Conservation (phyloP, 306 rosid species). For the Dalbergia cochinchinensis region DNA sequence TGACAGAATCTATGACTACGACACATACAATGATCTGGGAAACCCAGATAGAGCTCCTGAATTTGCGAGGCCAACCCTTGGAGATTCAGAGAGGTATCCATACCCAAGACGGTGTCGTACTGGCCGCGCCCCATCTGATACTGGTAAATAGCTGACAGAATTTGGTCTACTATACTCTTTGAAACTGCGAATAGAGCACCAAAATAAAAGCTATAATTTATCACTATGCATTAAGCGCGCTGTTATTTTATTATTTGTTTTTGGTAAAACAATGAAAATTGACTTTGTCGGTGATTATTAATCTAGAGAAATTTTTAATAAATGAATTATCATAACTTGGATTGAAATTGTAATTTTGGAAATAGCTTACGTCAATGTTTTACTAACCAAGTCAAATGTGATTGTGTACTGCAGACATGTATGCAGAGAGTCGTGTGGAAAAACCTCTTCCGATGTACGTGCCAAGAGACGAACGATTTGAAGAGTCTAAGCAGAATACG, state of each 20-base stretch:
- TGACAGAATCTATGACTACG: conserved; percentile 81
- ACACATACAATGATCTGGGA: conserved; percentile 87
- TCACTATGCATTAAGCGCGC: too few species aligned
- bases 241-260: too few species aligned
- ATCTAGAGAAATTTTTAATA: neutral
- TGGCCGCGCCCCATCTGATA: conserved; percentile 75
- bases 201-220: too few species aligned
- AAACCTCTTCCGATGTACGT: conserved; percentile 89
- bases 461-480: conserved; percentile 96
- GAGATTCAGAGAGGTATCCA: conserved; percentile 67
- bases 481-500: conserved; percentile 77
- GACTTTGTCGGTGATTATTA: neutral
- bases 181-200: too few species aligned
- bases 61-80: conserved; percentile 72
- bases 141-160: conserved; percentile 53
- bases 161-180: too few species aligned
- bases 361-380: neutral
- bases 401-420: conserved; percentile 55
- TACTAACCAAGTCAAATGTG: neutral
- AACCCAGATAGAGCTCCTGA: conserved; percentile 84
- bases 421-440: conserved; percentile 84
- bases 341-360: neutral
- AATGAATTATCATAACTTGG: neutral
- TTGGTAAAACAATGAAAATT: neutral
- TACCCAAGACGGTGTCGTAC: conserved; percentile 97